Evolutionary conservation across 257 asterid genomes (phyloP).

Genomic region (Ehretia macrophylla): DNA sequence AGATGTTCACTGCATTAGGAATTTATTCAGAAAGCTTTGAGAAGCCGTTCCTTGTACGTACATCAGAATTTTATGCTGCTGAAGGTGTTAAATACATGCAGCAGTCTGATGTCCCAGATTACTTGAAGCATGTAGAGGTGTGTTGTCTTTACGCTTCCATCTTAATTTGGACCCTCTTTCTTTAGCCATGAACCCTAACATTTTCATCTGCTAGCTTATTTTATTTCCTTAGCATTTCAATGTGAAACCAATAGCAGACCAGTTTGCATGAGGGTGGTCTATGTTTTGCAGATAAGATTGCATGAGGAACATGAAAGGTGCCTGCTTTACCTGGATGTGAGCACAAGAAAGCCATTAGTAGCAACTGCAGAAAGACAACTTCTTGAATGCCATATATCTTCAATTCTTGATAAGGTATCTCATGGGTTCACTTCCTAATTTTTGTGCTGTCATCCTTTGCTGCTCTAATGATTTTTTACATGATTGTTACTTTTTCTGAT

Average conservation of each 20-base stretch:
- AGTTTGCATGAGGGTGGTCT: not conserved
- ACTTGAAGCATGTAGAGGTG: conserved; percentile 93
- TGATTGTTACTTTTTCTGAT: not conserved
- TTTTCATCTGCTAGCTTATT: not conserved
- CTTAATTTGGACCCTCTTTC: not conserved
- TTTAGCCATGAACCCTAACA: too few species aligned
- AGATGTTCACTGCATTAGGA: conserved; percentile 98
- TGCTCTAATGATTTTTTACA: not conserved
- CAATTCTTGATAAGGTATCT: conserved; percentile 86
- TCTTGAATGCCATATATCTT: conserved; percentile 71
- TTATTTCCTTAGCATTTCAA: not conserved
- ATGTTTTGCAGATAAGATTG: conserved; percentile 66
- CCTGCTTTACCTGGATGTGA: conserved; percentile 68
- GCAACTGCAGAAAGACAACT: conserved; percentile 85
- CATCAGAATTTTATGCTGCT: conserved; percentile 96
- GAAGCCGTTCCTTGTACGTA: conserved; percentile 88
- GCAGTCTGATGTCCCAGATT: conserved; percentile 85
- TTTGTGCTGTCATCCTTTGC: conserved; percentile 2
- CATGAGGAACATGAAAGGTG: conserved; percentile 97
- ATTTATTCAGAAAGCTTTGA: conserved; percentile 90
- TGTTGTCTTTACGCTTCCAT: conserved; percentile 9
- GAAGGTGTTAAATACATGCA: conserved; percentile 98
- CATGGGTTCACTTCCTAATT: conserved; percentile 1
- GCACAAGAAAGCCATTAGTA: conserved; percentile 80
- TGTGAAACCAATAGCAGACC: not conserved